Base-by-base conservation (phyloP, 805 yeast genomes). In the Metschnikowia henanensis region DNA sequence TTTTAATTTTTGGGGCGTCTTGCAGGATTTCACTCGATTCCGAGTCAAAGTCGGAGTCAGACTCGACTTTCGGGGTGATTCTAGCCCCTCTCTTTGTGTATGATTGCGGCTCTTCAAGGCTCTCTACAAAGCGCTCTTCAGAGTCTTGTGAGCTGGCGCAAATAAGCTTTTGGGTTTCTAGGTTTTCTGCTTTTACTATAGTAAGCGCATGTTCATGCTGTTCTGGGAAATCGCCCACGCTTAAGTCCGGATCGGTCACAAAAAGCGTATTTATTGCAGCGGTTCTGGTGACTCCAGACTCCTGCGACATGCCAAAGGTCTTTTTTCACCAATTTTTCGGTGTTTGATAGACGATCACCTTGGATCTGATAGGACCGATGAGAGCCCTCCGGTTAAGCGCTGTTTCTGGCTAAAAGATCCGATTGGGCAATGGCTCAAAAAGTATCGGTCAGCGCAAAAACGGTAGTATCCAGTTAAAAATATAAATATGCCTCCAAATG, bases 191-290 rank as follows among this genome's bases (percentile, higher is more conserved):
- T 13, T 23, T 23, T 5, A 23, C 12, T 9, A 23, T 9, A 9
- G 12, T 23, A 13, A 23, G 26, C 26, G 26, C 26, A 7, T 26
- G 8, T 35, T 26, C 22, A 9, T 18, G 6, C 2, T 25, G 20
- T 6, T 6, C 23, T 12, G 31, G 30, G 25, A 35, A 16, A 12
- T 23, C 15, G 21, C 31, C 31, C 3, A 31, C n/a, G 16, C 33
- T 28, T 9, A 37, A 26, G 20, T 37, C 40, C n/a, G 40, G 34
- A 21, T 37, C 34, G 28, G 19, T 26, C 1, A 37, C 34, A 29
- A 37, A 37, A 29, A 37, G 33, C 13, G 33, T n/a, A 8, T 19
- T 13, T 20, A 26, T 20, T 10, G 12, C 12, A 23, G 26, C 3
- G 5, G n/a, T n/a, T n/a, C n/a, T n/a, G n/a, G n/a, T n/a, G n/a